Evolutionary conservation across 2,329 filamentous ascomycete genomes (phyloP), one percentile per base, ranked within the genome.

Genomic region (Fusarium sp.): DNA sequence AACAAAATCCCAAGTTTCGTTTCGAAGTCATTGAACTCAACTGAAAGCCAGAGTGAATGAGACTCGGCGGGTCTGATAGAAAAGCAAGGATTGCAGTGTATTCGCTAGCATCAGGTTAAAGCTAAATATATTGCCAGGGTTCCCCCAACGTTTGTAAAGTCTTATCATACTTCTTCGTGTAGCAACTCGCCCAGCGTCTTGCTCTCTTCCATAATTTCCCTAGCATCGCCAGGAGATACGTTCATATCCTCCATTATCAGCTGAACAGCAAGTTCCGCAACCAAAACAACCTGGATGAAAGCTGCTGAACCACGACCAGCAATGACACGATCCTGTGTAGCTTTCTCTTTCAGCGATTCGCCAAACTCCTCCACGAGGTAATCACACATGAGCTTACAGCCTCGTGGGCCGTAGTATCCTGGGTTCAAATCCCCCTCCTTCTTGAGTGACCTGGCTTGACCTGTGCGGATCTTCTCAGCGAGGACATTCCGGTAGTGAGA

Each of bases 361-460:
- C 86, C 87, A 76, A 93, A 90, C 48, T 84, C 83, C 5, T 80
- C 75, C 62, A 92, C 88, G 40, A 94, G 86, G 57, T 86, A 87
- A 73, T 93, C 90, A 46, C 89, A 92, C 86, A 97, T 93, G 54
- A 87, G 80, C 50, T 88, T 87, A 54, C 92, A 84, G 2, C 94
- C 94, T 21, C 90, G 87, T 4, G 90, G 87, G 3, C 94, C 94
- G 79, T 97, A 97, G 79, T 97, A 97, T 0, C 94, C 94, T 12
- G 92, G 92, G 5, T 87, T 89, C 30, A 91, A 83, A 58, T 83
- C 85, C 28, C 88, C 81, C 53, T 84, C 88, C 63, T 88, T 86
- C 54, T 88, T 82, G 59, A 92, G 81, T 27, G 86, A 90, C 55
- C 87, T 85, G 30, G 55, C 87, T 74, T 86, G 84, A 14, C 90